A percentile compares a stretch with the other conserved stretches of the same genome.
Conservation (phyloP, 495 filamentous ascomycete species). For the Mycothermus thermophilus region DNA sequence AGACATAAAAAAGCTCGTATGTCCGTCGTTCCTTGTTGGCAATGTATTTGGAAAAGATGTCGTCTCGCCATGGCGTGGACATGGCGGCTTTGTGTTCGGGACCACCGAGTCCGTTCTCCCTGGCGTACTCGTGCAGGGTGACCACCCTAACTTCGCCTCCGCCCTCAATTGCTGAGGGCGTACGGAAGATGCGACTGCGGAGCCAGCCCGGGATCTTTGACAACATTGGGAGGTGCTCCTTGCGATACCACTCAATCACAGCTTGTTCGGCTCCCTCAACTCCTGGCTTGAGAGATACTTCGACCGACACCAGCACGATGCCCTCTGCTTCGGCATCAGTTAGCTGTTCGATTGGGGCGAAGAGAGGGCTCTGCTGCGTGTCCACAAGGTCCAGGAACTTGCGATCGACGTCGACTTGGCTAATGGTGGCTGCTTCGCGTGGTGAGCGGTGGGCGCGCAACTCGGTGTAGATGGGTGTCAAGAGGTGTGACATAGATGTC, state of each 20-base stretch:
- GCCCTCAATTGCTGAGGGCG: constrained; percentile 32
- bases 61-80: constrained; percentile 41
- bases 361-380: constrained; percentile 37
- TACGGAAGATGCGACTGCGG: constrained; percentile 50
- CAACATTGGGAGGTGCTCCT: constrained; percentile 60
- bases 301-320: constrained; percentile 47
- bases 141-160: constrained; percentile 38
- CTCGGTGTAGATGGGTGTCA: constrained; percentile 50
- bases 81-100: constrained; percentile 48
- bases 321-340: constrained; percentile 45
- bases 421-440: constrained; percentile 62
- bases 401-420: constrained; percentile 56
- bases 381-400: constrained; percentile 51
- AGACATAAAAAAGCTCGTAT: constrained; percentile 65
- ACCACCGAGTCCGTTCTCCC: constrained; percentile 48
- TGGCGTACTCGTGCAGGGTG: constrained; percentile 56
- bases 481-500: constrained; percentile 53
- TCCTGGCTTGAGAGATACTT: constrained; percentile 39
- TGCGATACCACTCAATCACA: constrained; percentile 51
- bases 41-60: constrained; percentile 43
- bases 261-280: constrained; percentile 39
- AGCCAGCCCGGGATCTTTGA: constrained; percentile 64
- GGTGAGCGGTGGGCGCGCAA: constrained; percentile 56
- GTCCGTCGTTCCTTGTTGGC: constrained; percentile 39
- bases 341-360: constrained; percentile 44